Base-by-base conservation (phyloP, 257 asterid species). In the Knoxia roxburghii region DNA sequence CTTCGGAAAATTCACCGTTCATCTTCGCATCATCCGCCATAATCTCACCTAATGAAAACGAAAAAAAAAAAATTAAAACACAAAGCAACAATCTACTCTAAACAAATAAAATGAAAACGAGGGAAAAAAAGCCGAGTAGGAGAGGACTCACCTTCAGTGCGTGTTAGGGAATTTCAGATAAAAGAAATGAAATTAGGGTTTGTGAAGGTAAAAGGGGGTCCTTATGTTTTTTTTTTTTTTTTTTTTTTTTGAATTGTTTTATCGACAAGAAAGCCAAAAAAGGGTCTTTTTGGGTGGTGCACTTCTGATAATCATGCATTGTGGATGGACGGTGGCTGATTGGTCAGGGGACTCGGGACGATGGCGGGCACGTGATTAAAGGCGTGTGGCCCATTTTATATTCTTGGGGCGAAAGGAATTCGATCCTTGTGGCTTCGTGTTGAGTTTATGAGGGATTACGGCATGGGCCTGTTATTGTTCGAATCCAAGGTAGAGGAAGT, bases 21-120 rank as follows among this genome's bases (percentile, higher is more conserved):
- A 61, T 72, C 62, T 64, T 46, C 17, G 78, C 37, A 67, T 81
- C 84, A 46, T 86, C 96, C 29, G 88, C 91, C 92, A 89, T 85
- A 23, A 6, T 59, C 41, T 56, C 33, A 50, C 66, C 78, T 74
- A 50, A 4, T 4, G 41, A 37, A 37, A n/a, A n/a, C n/a, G n/a
- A 37, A 27, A 64, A 27, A 30, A 58, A 27, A 8, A 10, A 46
- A 55, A 40, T 26, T 27, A 27, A 43, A 57, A 41, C 11, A 4
- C 7, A 55, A 40, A 12, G 2, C 39, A 67, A 55, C n/a, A 24
- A 67, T 37, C 3, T 10, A 14, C 43, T 15, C 2, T 1, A 1
- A 18, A 35, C 1, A 52, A 24, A 35, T 8, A 1, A 0, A 54
- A n/a, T 15, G 46, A 39, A 37, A 32, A 7, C 2, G 11, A 53